Evolutionary conservation across 2,329 filamentous ascomycete species (phyloP).

Genomic region (Diaporthe sp.): DNA sequence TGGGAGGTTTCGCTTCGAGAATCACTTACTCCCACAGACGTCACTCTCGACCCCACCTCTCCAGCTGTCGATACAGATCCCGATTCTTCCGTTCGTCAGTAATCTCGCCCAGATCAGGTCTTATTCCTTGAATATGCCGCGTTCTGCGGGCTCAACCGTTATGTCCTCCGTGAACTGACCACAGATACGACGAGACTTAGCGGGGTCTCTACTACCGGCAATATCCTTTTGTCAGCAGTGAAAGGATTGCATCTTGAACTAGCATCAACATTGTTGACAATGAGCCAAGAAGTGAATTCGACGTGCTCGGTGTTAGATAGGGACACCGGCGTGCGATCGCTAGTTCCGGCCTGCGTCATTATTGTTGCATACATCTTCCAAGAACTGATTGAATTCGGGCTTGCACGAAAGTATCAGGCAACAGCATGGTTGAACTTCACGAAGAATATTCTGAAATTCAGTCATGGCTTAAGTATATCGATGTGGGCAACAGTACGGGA

Average conservation of each 20-base stretch:
- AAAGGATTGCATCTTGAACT: fast-evolving
- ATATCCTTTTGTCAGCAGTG: background rate
- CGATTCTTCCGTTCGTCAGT: too few species aligned
- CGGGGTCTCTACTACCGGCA: background rate
- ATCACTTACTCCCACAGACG: too few species aligned
- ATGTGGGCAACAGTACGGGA: too few species aligned
- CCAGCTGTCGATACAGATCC: too few species aligned
- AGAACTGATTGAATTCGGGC: too few species aligned
- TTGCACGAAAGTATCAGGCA: too few species aligned
- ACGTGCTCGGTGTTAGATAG: background rate
- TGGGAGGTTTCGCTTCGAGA: background rate
- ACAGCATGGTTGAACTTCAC: too few species aligned
- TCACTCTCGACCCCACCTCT: too few species aligned
- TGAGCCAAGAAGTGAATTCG: background rate
- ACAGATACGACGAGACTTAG: background rate
- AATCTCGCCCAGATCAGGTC: too few species aligned
- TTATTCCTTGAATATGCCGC: background rate
- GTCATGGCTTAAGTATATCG: too few species aligned
- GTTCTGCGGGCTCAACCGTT: background rate
- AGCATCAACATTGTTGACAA: background rate
- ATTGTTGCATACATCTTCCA: background rate
- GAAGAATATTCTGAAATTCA: too few species aligned
- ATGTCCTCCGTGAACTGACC: background rate
- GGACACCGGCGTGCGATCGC: too few species aligned
- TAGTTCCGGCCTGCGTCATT: background rate